A percentile compares a stretch with the other conserved stretches of the same genome.
These are phyloP conservation scores for Thalassiosira sp. DNA, from an alignment of 352 stramenopile species.

Conservation along the genomic window DNA sequence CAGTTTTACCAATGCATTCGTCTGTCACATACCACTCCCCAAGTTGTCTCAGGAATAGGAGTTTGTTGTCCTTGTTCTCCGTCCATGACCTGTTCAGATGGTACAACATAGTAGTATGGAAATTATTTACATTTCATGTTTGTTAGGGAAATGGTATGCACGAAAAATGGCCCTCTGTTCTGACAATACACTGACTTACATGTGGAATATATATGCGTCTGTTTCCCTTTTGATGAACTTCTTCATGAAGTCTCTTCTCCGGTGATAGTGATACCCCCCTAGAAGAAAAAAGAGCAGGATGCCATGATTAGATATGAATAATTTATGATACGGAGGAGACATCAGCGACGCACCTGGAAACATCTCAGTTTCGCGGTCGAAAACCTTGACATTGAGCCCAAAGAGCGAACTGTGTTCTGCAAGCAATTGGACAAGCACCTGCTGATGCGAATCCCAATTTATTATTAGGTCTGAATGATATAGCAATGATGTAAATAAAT, in stretches of 20 bases:
- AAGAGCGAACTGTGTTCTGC: slow-evolving; percentile 70
- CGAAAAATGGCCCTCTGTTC: background rate
- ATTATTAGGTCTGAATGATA: slow-evolving; percentile 73
- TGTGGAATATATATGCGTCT: slow-evolving; percentile 81
- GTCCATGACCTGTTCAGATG: slow-evolving; percentile 63
- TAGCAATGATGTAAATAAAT: slow-evolving; percentile 73
- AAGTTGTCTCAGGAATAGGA: slow-evolving; percentile 65
- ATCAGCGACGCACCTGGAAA: slow-evolving; percentile 67
- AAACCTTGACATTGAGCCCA: slow-evolving; percentile 79
- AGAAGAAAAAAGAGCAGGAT: background rate
- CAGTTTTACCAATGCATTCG: slow-evolving; percentile 51
- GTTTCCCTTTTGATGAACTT: slow-evolving; percentile 54
- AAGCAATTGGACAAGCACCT: slow-evolving; percentile 68
- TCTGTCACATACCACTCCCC: slow-evolving; percentile 78
- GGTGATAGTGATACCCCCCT: slow-evolving; percentile 56
- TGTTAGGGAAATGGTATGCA: too few relatives aligned
- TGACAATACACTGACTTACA: slow-evolving; percentile 52
- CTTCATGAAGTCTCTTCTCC: slow-evolving; percentile 67
- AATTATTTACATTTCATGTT: too few relatives aligned
- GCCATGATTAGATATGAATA: slow-evolving; percentile 6
- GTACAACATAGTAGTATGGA: too few relatives aligned
- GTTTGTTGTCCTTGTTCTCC: slow-evolving; percentile 62
- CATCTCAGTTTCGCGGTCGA: slow-evolving; percentile 59
- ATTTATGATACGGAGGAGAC: background rate
- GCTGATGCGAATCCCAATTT: slow-evolving; percentile 75